Base-by-base conservation (phyloP, 192 early-diverging fungal species). In the Funneliformis mosseae region DNA sequence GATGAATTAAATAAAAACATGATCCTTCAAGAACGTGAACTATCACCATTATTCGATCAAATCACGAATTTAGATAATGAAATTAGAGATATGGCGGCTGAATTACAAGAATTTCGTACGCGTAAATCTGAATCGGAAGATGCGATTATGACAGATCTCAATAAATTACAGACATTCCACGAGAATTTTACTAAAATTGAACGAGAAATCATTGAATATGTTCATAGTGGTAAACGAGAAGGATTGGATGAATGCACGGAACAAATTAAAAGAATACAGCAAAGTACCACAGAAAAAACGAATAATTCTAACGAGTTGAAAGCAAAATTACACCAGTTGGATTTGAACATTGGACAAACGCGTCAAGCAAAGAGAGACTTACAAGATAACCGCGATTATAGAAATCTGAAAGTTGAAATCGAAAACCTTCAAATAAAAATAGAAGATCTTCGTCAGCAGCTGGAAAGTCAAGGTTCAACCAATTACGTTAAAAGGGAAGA, bases 301-400 rank as follows among this genome's bases (percentile, higher is more conserved):
- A 62, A 71, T 11, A 43, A 83, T 21, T 48, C 79, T 41, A 74
- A 86, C 1, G 78, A 80, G n/a, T 60, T 76, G 12, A 82, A 85
- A 21, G 80, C 74, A 21, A 50, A 85, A 74, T 70, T 83, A 59
- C 87, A 84, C 39, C 64, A 12, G 3, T 41, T 86, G n/a, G 84
- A 88, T 33, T 81, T 83, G 46, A 68, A 83, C 67, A 25, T 81
- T n/a, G 23, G 81, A 1, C 83, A 87, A 25, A 81, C 80, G 46
- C 81, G 81, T 72, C 80, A 79, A 16, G 76, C 85, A 0, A 80
- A 88, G 64, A 80, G 87, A n/a, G 83, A 84, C n/a, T 70, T 90
- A 28, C 71, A 84, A 1, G 89, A 88, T 55, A 89, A 90, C 42
- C 33, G 89, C 23, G 78, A 83, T 18, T 87, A 86, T 46, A 77